Evolutionary conservation across 192 early-diverging fungal genomes (phyloP), one percentile per base, ranked within the genome.

Genomic region (Phlyctochytrium arcticum): DNA sequence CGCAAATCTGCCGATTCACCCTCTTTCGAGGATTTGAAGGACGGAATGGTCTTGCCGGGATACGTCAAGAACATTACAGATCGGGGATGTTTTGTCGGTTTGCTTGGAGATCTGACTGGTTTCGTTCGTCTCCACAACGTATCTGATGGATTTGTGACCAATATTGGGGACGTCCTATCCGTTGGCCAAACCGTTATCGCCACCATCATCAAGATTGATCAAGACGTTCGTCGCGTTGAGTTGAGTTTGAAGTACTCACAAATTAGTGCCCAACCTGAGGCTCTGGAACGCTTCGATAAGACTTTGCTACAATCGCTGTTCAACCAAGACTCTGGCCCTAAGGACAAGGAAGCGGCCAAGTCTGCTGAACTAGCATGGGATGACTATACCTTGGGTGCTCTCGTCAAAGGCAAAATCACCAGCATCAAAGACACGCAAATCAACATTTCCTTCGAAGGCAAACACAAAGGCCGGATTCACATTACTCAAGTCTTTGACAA

Each of bases 401-500:
- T 48, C 12, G 51, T 77, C 3, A 74, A 73, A 48, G 80, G 26
- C 10, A 51, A 50, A 15, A 62, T 82, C 26, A n/a, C 36, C 7
- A 55, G 75, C 1, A 47, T 82, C 36, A 78, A 72, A 46, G 47
- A 59, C 9, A 47, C 32, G 5, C 76, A 80, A 42, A 26, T 82
- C 31, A 87, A 88, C 44, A 58, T 94, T 30, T 61, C 57, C 6
- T 74, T 94, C 31, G 90, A 88, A 9, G 67, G 73, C 30, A 88
- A 89, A 61, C 65, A 91, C 27, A 81, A 84, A 62, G 92, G 89
- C 17, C 83, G 89, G 36, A 57, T 94, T 51, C 90, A 92, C 61
- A 63, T 86, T 37, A 83, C 87, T n/a, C 88, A 94, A 74, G 66
- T 88, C 2, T 63, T 68, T 36, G 86, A 89, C 56, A 36, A 33